Conservation (phyloP, 257 asterid genomes). For the Linderniella brevidens region DNA sequence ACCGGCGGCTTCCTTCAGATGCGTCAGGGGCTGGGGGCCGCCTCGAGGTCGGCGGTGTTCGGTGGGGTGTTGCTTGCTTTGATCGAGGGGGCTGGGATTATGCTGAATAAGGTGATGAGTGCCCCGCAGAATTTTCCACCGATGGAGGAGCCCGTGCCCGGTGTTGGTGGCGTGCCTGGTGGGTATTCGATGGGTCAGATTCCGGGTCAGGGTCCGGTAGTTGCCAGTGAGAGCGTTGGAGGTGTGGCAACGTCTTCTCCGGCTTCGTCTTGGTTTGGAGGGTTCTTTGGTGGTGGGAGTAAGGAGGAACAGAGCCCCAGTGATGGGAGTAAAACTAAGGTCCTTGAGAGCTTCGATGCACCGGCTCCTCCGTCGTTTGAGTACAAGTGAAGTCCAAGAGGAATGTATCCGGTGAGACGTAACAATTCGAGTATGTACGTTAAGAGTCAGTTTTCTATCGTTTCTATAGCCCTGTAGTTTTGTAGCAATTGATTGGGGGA, state of each 20-base stretch:
- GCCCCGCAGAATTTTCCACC: conserved; percentile 43
- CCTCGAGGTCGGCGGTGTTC: conserved; percentile 56
- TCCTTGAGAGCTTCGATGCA: conserved; percentile 89
- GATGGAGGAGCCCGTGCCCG: conserved; percentile 48
- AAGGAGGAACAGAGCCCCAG: conserved; percentile 31
- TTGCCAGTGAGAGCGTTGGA: conserved; percentile 22
- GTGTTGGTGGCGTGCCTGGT: conserved; percentile 30
- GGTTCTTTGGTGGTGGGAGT: conserved; percentile 39
- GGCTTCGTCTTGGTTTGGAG: conserved; percentile 96
- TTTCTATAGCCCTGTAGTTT: no score
- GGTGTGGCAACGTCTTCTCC: conserved; percentile 20
- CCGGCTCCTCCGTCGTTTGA: conserved; percentile 98
- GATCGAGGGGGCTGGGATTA: conserved; percentile 82
- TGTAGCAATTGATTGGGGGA: no score
- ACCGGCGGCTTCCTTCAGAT: conserved; percentile 81
- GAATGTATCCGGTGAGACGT: no score
- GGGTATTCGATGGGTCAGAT: conserved; percentile 48
- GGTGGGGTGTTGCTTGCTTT: conserved; percentile 72
- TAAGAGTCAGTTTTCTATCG: no score
- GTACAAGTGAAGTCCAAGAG: conserved; percentile 58
- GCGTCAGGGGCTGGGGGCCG: conserved; percentile 68
- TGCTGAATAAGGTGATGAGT: conserved; percentile 51
- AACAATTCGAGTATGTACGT: no score
- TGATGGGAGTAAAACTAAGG: conserved; percentile 65
- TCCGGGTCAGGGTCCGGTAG: conserved; percentile 48